Conservation (phyloP, 1,284 basidiomycete species). For the Bjerkandera adusta region DNA sequence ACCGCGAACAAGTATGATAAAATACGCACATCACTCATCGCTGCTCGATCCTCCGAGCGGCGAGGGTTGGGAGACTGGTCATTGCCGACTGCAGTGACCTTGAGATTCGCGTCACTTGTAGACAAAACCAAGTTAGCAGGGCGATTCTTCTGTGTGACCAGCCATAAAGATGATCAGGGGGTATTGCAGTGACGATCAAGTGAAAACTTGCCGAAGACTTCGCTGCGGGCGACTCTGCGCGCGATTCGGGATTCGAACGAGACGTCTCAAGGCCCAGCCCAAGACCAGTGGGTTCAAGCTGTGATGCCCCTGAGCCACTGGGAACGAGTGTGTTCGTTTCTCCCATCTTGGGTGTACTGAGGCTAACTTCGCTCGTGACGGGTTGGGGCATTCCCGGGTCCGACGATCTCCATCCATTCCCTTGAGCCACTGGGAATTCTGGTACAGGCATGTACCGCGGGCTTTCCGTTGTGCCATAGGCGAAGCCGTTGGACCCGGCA, state of each 20-base stretch:
- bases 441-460: slow-evolving; percentile 27
- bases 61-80: slow-evolving; percentile 30
- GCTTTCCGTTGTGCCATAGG: slow-evolving; percentile 38
- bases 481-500: slow-evolving; percentile 22
- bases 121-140: slow-evolving; percentile 51
- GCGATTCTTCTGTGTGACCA: slow-evolving; percentile 30
- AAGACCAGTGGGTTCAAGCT: slow-evolving; percentile 16
- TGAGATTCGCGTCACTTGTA: slow-evolving; percentile 60
- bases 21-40: slow-evolving; percentile 63
- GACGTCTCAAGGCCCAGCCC: slow-evolving; percentile 20
- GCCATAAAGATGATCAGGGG: slow-evolving; percentile 4
- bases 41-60: slow-evolving; percentile 52
- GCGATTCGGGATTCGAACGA: slow-evolving; percentile 4
- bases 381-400: slow-evolving; percentile 21
- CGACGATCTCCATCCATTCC: slow-evolving; percentile 28
- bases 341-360: slow-evolving; percentile 1
- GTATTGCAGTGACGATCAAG: background rate
- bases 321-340: background rate
- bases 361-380: slow-evolving; percentile 7
- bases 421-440: slow-evolving; percentile 27
- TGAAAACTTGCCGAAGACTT: slow-evolving; percentile 8
- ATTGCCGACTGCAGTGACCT: slow-evolving; percentile 33
- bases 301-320: slow-evolving; percentile 2
- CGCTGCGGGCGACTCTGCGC: slow-evolving; percentile 2
- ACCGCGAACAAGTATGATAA: background rate